Percentiles rank a stretch among this genome's conserved stretches.
phyloP scores from a whole-genome alignment of 1,284 basidiomycete species.

The Cryptococcus sp. region DNA sequence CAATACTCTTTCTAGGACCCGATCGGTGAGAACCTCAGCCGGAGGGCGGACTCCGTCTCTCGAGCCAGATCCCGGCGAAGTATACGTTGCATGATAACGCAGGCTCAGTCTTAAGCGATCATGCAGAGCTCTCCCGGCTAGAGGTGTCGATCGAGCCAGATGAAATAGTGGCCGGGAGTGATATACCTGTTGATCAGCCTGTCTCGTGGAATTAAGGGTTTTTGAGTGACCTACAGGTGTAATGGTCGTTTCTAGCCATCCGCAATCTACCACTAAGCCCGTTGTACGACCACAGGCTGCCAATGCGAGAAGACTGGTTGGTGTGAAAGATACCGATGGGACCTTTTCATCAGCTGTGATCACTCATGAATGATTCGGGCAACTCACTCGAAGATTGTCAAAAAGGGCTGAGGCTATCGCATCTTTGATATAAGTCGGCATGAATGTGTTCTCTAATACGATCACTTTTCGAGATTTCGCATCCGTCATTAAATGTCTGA shows the following conservation, averaged over 20 bases:
- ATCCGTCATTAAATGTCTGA: conserved; percentile 82
- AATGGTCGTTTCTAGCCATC: conserved; percentile 80
- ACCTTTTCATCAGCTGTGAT: conserved; percentile 53
- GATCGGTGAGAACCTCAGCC: conserved; percentile 20
- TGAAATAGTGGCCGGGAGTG: conserved; percentile 79
- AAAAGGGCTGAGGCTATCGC: conserved; percentile 81
- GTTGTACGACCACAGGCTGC: conserved; percentile 82
- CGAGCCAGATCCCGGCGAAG: conserved; percentile 60
- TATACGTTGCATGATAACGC: conserved; percentile 71
- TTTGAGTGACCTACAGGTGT: conserved; percentile 63
- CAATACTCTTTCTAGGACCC: conserved; percentile 33
- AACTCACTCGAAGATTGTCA: conserved; percentile 74
- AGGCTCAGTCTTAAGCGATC: conserved; percentile 72
- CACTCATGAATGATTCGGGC: not conserved
- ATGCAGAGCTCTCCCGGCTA: conserved; percentile 71
- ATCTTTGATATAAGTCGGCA: conserved; percentile 82
- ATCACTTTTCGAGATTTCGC: conserved; percentile 91
- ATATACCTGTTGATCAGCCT: conserved; percentile 62
- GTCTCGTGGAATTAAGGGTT: not conserved
- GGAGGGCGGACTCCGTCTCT: conserved; percentile 10
- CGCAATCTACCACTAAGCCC: conserved; percentile 87
- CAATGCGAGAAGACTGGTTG: conserved; percentile 76
- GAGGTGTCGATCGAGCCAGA: conserved; percentile 71
- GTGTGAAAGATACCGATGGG: conserved; percentile 86
- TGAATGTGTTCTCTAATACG: conserved; percentile 79